Evolutionary conservation across 2,329 filamentous ascomycete species (phyloP), one percentile per base, ranked within the genome.

Genomic region (Botrytis paeoniae): DNA sequence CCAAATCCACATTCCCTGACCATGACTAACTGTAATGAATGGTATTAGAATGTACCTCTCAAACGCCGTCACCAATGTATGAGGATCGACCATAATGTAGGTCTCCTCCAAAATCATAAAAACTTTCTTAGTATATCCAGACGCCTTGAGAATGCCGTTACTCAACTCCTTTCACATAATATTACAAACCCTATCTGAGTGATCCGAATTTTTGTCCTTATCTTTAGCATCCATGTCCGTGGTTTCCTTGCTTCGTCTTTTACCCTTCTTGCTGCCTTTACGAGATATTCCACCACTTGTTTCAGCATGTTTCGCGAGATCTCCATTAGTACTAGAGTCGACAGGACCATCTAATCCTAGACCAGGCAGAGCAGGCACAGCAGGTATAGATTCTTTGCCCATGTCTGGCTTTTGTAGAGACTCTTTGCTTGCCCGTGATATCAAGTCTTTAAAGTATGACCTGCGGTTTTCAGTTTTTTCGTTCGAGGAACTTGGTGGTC

Each of bases 401-500:
- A 2, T 7, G 7, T 77, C 76, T 10, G 70, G 59, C 66, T 75
- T 79, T 4, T 69, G 65, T 35, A 80, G 69, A 65, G 76, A 74
- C 66, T 81, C 79, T 63, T 78, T 80, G 59, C 80, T 81, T 32
- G 76, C 72, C 74, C 78, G 78, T 68, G 78, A 64, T 72, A 73
- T 78, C 20, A 81, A 66, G 18, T 87, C 85, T 25, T 85, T 86
- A 79, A 91, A 88, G 35, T 69, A 57, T 77, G 87, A 89, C 72
- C 89, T 85, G 6, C 89, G 84, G 25, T 84, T 84, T 76, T 91
- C 89, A 39, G 87, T 87, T 1, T 84, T 84, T 76, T 91, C 89
- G 41, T 88, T 87, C 1, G 84, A 85, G 76, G 90, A 88, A 77
- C 89, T 91, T 29, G 82, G 82, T 7, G 89, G 87, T 20, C 89